Base-by-base conservation (phyloP, 83 land plant genomes). In the Larix sibirica region DNA sequence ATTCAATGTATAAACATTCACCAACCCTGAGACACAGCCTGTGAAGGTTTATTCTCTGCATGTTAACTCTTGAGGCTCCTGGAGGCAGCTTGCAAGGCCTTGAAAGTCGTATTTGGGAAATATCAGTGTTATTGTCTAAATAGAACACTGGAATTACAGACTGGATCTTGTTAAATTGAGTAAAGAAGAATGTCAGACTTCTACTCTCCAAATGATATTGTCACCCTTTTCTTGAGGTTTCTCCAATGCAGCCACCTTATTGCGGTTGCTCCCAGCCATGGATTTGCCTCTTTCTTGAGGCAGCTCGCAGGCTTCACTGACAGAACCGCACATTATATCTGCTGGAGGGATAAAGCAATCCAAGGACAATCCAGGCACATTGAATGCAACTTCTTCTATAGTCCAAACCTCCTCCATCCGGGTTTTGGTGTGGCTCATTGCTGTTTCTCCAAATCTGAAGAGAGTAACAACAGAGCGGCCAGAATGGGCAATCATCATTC, bases 321-420 rank as follows among this genome's bases (percentile, higher is more conserved):
- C 64, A 6, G 86, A 79, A 14, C 80, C 84, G 56, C 84, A 74
- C 54, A 81, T 73, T 6, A 91, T 71, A 17, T 91, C 95, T 23
- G 86, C 83, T 6, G 96, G 96, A 1, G 96, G 95, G 85, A 94
- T 78, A 84, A 94, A 94, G 60, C 88, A 89, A 3, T 94, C 96
- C 82, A 61, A 86, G 12, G 96, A 89, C 73, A 94, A 58, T 0
- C 96, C 96, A 80, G 85, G 79, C 4, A 94, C 88, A 84, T 94
- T 94, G 70, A 90, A 94, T 14, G 89, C 96, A 50, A 90, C 89
- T 83, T 94, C 96, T 54, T 88, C 91, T 10, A 94, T 88, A 6
- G 77, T 61, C 96, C 96, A 94, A 4, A 50, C 67, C 84, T 94
- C 96, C 58, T 92, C 95, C 90, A 94, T 89, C 12, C 83, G 28